phyloP scores from a whole-genome alignment of 1,284 basidiomycete species.

The Trichosporon coremiiforme region DNA sequence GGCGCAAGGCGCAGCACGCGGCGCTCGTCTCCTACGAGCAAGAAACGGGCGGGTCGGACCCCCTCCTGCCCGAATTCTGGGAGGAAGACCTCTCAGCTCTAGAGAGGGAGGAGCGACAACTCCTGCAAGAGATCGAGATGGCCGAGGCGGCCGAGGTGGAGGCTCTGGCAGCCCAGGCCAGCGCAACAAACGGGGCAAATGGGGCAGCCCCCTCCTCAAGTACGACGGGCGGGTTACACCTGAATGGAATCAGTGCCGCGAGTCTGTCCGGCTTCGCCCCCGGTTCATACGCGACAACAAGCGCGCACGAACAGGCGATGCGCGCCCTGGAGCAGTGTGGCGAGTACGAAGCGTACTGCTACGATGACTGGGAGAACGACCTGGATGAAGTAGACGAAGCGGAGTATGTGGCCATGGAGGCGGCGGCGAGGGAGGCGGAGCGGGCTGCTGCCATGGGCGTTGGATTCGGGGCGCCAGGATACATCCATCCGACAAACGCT shows the following conservation, averaged over 20 bases:
- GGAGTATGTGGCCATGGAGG: not conserved
- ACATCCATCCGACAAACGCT: not conserved
- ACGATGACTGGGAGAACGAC: slow-evolving; percentile 12
- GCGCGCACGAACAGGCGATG: not conserved
- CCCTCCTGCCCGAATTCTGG: slow-evolving; percentile 47
- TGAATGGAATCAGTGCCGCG: not conserved
- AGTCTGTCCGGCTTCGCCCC: not conserved
- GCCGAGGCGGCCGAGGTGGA: slow-evolving; percentile 6
- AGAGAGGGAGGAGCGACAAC: slow-evolving; percentile 31
- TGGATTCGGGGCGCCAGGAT: not conserved
- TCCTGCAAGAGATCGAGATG: slow-evolving; percentile 18
- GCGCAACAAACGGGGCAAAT: not conserved
- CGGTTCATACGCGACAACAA: not conserved
- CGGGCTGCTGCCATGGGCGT: not conserved
- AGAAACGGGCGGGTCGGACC: slow-evolving; percentile 47
- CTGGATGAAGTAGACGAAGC: slow-evolving; percentile 1
- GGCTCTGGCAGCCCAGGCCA: not conserved
- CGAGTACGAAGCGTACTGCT: slow-evolving; percentile 11
- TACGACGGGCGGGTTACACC: not conserved
- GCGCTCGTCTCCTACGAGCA: slow-evolving; percentile 40
- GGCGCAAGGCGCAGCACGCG: slow-evolving; percentile 40
- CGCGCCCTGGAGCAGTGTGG: slow-evolving; percentile 9
- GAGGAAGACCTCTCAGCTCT: slow-evolving; percentile 39
- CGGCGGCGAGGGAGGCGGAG: not conserved
- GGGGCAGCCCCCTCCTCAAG: not conserved